A percentile compares a stretch with the other conserved stretches of the same genome.
Evolutionary conservation across 371 early-diverging fungal genomes (phyloP).

Genomic region (Nematocida sp.): DNA sequence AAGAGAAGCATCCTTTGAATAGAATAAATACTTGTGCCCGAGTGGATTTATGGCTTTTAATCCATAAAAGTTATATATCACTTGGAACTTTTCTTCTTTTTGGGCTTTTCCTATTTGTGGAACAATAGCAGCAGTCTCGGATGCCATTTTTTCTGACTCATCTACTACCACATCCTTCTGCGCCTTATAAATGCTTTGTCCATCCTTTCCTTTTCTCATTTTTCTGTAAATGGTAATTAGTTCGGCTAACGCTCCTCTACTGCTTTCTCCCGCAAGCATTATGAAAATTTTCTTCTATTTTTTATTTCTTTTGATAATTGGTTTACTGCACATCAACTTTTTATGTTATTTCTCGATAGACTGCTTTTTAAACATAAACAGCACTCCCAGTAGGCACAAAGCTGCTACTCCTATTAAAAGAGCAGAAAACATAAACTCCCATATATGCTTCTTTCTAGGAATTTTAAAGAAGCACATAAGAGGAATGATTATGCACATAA

Average conservation of each 20-base stretch:
- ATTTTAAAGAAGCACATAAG: constrained; percentile 69
- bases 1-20: constrained; percentile 51
- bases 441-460: constrained; percentile 8
- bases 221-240: constrained; percentile 64
- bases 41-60: constrained; percentile 31
- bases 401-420: constrained; percentile 5
- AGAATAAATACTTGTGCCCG: constrained; percentile 59
- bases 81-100: constrained; percentile 31
- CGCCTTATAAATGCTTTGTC: constrained; percentile 49
- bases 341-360: too few relatives aligned
- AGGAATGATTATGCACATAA: constrained; percentile 92
- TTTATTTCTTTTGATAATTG: too few relatives aligned
- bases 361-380: constrained; percentile 11
- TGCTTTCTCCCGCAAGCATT: constrained; percentile 34
- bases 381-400: constrained; percentile 22
- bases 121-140: constrained; percentile 17
- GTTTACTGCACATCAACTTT: background rate
- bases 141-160: background rate
- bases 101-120: constrained; percentile 4
- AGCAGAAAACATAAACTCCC: background rate
- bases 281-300: constrained; percentile 12
- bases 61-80: constrained; percentile 50
- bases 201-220: constrained; percentile 63
- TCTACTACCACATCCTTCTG: constrained; percentile 31
- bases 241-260: constrained; percentile 53